Conservation (phyloP, 2,329 filamentous ascomycete genomes). For the Pseudogymnoascus sp. region DNA sequence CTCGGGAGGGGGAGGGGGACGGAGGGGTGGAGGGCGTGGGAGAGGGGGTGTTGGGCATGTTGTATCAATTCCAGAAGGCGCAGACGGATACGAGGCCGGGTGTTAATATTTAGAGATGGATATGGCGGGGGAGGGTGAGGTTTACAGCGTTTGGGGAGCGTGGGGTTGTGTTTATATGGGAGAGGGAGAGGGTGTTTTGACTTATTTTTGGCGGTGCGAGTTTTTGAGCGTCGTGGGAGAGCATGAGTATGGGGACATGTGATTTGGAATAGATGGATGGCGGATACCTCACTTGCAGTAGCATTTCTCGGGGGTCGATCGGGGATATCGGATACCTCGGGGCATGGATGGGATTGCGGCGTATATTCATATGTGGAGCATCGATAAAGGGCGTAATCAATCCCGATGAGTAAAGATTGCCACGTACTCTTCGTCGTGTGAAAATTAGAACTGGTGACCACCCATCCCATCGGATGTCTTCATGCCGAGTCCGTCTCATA, state of each 20-base stretch:
- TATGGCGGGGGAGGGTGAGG: neutral
- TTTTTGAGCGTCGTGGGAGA: no score
- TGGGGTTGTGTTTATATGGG: neutral
- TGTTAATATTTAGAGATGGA: slow-evolving; percentile 27
- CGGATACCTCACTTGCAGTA: neutral
- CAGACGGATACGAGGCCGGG: slow-evolving; percentile 41
- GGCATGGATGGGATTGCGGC: neutral
- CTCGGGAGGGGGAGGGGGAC: slow-evolving; percentile 35
- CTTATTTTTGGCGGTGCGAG: neutral
- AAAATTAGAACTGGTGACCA: no score
- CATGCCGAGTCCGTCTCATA: no score
- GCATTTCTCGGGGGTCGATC: neutral
- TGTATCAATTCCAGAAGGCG: slow-evolving; percentile 60
- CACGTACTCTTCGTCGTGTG: no score
- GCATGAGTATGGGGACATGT: neutral
- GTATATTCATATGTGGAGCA: neutral
- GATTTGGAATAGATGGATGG: neutral
- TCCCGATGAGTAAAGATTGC: no score
- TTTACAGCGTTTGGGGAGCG: neutral
- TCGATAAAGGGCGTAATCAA: no score
- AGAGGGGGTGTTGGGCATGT: slow-evolving; percentile 52
- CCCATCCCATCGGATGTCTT: no score
- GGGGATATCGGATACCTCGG: neutral
- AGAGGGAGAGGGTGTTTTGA: neutral
- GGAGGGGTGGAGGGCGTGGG: slow-evolving; percentile 40